Conservation (phyloP, 768 basidiomycete genomes). For the Daedaleopsis nitida region DNA sequence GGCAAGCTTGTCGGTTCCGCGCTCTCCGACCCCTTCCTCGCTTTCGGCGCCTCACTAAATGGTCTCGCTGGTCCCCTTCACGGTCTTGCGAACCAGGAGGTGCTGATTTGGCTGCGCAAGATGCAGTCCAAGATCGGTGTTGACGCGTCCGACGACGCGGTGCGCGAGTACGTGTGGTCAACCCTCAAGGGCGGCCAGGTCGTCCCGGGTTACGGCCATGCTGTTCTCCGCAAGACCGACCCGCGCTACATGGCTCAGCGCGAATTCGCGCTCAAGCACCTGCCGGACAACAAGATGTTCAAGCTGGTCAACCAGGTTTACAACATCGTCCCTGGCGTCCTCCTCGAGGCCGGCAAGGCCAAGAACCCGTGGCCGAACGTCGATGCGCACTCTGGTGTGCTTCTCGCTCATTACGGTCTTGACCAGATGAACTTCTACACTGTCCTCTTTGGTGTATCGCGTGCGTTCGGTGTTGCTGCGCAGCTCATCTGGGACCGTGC, state of each 20-base stretch:
- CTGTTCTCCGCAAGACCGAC: slow-evolving; percentile 88
- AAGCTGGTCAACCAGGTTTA: slow-evolving; percentile 92
- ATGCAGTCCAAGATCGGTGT: slow-evolving; percentile 92
- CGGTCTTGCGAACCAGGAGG: slow-evolving; percentile 97
- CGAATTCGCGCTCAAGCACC: slow-evolving; percentile 84
- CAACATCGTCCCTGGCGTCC: slow-evolving; percentile 85
- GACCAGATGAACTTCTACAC: slow-evolving; percentile 96
- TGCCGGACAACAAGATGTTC: slow-evolving; percentile 88
- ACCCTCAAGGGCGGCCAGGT: slow-evolving; percentile 94
- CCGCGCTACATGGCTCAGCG: slow-evolving; percentile 90
- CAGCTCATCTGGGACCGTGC: slow-evolving; percentile 95
- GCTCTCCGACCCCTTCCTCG: slow-evolving; percentile 96
- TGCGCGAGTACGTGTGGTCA: slow-evolving; percentile 93
- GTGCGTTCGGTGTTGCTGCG: slow-evolving; percentile 86
- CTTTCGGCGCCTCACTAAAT: slow-evolving; percentile 90
- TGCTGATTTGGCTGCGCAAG: slow-evolving; percentile 90
- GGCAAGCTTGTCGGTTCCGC: slow-evolving; percentile 93
- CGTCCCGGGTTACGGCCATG: slow-evolving; percentile 90
- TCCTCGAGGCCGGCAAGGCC: slow-evolving; percentile 89
- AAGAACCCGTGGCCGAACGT: slow-evolving; percentile 98
- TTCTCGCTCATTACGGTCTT: slow-evolving; percentile 84
- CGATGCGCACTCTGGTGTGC: slow-evolving; percentile 93
- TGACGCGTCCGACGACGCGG: slow-evolving; percentile 80
- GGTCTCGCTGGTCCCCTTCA: slow-evolving; percentile 97
- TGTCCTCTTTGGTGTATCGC: slow-evolving; percentile 95